Percentiles rank a stretch among this genome's conserved stretches.
These are phyloP conservation scores for Pilaira anomala DNA, from an alignment of 192 early-diverging fungal species.

Conservation along the genomic window DNA sequence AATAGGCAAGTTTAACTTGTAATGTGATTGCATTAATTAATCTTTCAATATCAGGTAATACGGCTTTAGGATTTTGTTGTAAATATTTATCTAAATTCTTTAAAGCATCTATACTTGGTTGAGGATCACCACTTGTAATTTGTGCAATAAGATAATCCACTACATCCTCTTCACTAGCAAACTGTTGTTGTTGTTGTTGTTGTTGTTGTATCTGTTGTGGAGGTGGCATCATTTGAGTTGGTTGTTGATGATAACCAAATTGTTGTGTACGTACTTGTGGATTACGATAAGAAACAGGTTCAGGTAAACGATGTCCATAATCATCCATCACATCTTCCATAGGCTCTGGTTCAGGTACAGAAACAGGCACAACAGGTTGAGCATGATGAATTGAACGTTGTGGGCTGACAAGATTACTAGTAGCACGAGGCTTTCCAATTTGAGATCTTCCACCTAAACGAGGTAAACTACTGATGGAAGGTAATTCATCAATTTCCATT, in stretches of 20 bases:
- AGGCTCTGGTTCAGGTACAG: constrained; percentile 30
- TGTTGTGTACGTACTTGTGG: constrained; percentile 2
- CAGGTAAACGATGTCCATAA: neutral
- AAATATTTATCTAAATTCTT: constrained; percentile 71
- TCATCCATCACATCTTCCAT: constrained; percentile 36
- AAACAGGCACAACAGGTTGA: neutral
- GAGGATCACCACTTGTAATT: constrained; percentile 60
- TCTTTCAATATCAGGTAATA: constrained; percentile 60
- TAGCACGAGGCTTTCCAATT: constrained; percentile 23
- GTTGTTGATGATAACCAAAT: constrained; percentile 24
- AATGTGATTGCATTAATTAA: constrained; percentile 70
- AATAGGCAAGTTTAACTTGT: constrained; percentile 72
- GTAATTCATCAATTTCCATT: constrained; percentile 31
- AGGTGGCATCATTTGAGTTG: constrained; percentile 20
- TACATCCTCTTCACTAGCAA: constrained; percentile 42
- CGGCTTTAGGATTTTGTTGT: constrained; percentile 44
- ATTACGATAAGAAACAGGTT: neutral
- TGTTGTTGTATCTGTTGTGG: neutral
- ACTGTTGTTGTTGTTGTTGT: constrained; percentile 26
- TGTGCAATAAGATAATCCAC: constrained; percentile 69
- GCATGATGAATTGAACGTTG: constrained; percentile 19
- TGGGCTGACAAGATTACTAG: constrained; percentile 11
- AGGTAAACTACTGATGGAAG: constrained; percentile 18
- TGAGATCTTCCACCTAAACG: constrained; percentile 9
- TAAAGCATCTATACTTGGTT: constrained; percentile 68